Evolutionary conservation across 1,139 yeast genomes (phyloP).

Genomic region (Debaryomyces fabryi): DNA sequence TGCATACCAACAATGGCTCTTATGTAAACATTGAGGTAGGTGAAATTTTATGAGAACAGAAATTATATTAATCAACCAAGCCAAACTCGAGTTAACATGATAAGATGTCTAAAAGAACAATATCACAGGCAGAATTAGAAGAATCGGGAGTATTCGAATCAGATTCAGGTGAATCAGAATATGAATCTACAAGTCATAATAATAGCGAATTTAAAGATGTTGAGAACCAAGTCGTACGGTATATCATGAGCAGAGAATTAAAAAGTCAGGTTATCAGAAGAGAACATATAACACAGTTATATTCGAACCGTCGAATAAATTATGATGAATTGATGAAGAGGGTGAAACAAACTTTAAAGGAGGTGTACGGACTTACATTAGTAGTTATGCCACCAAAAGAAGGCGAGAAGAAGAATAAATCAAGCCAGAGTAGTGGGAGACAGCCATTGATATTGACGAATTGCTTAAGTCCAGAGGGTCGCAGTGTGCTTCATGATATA

Average conservation of each 20-base stretch:
- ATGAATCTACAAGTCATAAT: not conserved
- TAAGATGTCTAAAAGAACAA: not conserved
- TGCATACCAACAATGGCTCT: not conserved
- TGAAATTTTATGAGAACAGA: conserved; percentile 1
- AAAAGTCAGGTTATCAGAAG: conserved; percentile 29
- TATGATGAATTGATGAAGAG: conserved; percentile 12
- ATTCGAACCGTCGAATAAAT: conserved; percentile 17
- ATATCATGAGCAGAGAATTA: conserved; percentile 28
- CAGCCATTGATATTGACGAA: conserved; percentile 24
- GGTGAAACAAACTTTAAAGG: conserved; percentile 18
- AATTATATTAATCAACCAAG: not conserved
- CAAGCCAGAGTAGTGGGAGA: conserved; percentile 12
- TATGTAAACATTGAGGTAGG: not conserved
- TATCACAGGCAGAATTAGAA: conserved; percentile 3
- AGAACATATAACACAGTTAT: conserved; percentile 27
- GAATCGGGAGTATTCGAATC: not conserved
- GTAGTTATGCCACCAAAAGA: conserved; percentile 21
- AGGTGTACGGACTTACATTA: conserved; percentile 36
- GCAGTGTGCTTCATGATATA: conserved; percentile 24
- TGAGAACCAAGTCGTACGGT: conserved; percentile 22
- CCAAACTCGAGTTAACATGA: not conserved
- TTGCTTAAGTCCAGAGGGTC: conserved; percentile 24
- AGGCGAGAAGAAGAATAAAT: conserved; percentile 11
- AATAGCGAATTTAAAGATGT: conserved; percentile 1
- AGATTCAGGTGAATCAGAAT: not conserved